These are phyloP conservation scores for carrot (Daucus carota) DNA, from an alignment of 129 eudicot genomes.

Conservation along the genomic window DNA sequence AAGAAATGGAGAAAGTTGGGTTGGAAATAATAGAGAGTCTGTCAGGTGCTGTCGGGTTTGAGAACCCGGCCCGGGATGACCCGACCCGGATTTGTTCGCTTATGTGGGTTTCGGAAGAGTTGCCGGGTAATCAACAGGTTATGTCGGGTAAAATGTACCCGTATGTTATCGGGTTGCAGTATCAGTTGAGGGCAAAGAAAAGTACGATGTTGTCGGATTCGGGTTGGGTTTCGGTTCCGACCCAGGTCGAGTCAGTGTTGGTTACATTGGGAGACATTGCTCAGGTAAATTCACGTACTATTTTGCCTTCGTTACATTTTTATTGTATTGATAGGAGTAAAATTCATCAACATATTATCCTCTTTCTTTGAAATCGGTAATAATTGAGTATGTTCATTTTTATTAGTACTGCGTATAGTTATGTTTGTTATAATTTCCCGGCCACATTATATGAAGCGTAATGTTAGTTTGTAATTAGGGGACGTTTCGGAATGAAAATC, in stretches of 20 bases:
- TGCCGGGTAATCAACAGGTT: slow-evolving; percentile 10
- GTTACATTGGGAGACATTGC: slow-evolving; percentile 86
- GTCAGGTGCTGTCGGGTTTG: slow-evolving; percentile 46
- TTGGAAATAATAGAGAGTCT: slow-evolving; percentile 43
- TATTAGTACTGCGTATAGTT: no score
- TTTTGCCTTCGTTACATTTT: background rate
- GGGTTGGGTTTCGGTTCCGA: slow-evolving; percentile 47
- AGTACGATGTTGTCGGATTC: slow-evolving; percentile 46
- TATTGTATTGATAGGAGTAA: no score
- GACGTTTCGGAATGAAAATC: no score
- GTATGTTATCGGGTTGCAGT: slow-evolving; percentile 70
- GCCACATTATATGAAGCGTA: no score
- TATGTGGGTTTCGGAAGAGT: slow-evolving; percentile 50
- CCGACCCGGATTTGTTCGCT: slow-evolving; percentile 40
- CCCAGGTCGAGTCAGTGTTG: slow-evolving; percentile 54
- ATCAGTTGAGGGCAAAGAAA: slow-evolving; percentile 27
- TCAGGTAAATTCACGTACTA: slow-evolving; percentile 39
- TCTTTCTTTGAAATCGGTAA: no score
- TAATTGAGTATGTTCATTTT: no score
- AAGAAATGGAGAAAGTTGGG: slow-evolving; percentile 59
- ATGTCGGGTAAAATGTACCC: slow-evolving; percentile 59
- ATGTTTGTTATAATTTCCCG: no score
- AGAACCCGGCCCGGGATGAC: slow-evolving; percentile 40
- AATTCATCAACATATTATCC: no score
- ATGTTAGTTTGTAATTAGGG: no score